phyloP scores from a whole-genome alignment of 805 yeast species.

The Kodamaea jinghongensis region DNA sequence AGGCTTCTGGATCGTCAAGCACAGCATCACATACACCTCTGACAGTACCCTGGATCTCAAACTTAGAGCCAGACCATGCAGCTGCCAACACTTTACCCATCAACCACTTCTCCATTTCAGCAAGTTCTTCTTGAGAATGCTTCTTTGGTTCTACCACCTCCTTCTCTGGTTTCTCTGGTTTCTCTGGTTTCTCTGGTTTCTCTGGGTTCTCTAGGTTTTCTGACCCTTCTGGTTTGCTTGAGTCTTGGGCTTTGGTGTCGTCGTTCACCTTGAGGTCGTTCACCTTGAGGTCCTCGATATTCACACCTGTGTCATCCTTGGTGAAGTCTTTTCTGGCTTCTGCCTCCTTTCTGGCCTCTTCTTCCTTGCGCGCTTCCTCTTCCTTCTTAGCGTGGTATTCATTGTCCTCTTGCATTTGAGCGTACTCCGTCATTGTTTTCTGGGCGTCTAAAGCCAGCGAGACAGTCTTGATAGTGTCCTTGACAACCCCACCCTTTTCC shows the following conservation, averaged over 20 bases:
- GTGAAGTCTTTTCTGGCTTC: constrained; percentile 15
- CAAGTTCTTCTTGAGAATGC: constrained; percentile 57
- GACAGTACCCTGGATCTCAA: constrained; percentile 71
- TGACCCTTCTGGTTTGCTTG: constrained; percentile 13
- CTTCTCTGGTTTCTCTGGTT: constrained; percentile 3
- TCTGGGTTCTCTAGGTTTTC: constrained; percentile 17
- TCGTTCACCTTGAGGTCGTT: constrained; percentile 15
- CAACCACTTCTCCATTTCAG: constrained; percentile 68
- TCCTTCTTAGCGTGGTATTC: constrained; percentile 42
- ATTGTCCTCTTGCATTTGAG: constrained; percentile 60
- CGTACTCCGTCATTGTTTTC: constrained; percentile 68
- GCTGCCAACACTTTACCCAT: constrained; percentile 81
- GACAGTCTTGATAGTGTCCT: constrained; percentile 69
- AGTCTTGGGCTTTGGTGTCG: constrained; percentile 13
- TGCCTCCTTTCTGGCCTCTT: constrained; percentile 12
- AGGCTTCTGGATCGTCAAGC: constrained; percentile 54
- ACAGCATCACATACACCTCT: constrained; percentile 69
- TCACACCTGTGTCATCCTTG: too few relatives aligned
- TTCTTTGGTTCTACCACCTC: constrained; percentile 28
- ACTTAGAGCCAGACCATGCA: constrained; percentile 81
- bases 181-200: constrained; percentile 13
- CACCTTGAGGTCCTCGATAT: too few relatives aligned
- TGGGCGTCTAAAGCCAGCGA: constrained; percentile 79
- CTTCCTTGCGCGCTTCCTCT: constrained; percentile 20
- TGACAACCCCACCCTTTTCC: constrained; percentile 70